Base-by-base conservation (phyloP, 2,329 filamentous ascomycete genomes). In the Polytolypa hystricis region DNA sequence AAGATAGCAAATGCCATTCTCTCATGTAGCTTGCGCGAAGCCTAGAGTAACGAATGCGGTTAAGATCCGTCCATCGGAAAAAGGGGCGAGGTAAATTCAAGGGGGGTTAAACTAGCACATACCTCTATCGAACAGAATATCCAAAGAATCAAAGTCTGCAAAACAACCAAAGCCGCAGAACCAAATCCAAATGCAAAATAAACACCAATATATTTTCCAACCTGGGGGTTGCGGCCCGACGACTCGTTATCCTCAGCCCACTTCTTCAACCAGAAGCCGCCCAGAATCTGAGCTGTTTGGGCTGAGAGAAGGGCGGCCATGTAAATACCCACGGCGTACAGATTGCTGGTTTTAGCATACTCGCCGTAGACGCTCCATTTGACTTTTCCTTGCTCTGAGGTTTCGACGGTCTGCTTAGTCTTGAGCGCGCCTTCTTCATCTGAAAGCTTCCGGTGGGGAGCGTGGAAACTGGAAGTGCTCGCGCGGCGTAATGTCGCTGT, bases 121-220 rank as follows among this genome's bases (percentile, higher is more conserved):
- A 84, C 81, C 74, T 98, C 91, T 44, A 98, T 98, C 4, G 91
- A 96, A 65, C 93, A 98, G 66, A 98, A 96, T 47, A 98, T 96
- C 91, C 91, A 98, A 18, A 98, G 70, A 45, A 98, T 86, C 48
- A 98, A 66, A 4, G 89, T 96, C 62, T 96, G 91, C 19, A 93
- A 55, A 28, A 96, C 85, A 3, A 93, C 89, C 45, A 98, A 69
- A 29, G 75, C 71, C 27, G 91, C 81, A 17, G 84, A 80, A 20
- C 89, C 89, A 35, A 98, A 74, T 32, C 91, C 93, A 60, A 98
- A 84, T 11, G 82, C 85, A 61, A 98, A 91, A 64, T 98, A 98
- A 46, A 98, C 77, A 40, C 89, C 85, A 53, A 98, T 83, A 55
- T 86, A 98, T 60, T 84, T 93, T 49, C 81, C 87, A 40, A 93